phyloP scores from a whole-genome alignment of 108 stramenopile genomes.

The Conticribra weissflogii region DNA sequence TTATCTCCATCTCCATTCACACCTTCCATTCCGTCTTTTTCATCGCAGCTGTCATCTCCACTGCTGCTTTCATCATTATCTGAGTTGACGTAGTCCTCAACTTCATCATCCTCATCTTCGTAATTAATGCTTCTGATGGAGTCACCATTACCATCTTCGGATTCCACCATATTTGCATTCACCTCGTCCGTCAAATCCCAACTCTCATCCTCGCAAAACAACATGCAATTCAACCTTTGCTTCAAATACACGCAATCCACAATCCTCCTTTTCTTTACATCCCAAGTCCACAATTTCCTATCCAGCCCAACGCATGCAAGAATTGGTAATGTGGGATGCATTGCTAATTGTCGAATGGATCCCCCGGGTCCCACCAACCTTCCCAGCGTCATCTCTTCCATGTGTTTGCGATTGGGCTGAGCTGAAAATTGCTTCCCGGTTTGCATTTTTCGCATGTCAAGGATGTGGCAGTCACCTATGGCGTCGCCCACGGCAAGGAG shows the following conservation, averaged over 20 bases:
- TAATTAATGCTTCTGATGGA: conserved; percentile 15
- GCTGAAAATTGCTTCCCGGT: conserved; percentile 23
- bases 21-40: conserved; percentile 11
- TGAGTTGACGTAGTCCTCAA: conserved; percentile 44
- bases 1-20: not conserved
- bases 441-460: conserved; percentile 65
- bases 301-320: conserved; percentile 82
- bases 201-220: conserved; percentile 59
- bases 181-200: conserved; percentile 67
- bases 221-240: conserved; percentile 83
- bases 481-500: conserved; percentile 69
- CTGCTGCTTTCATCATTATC: conserved; percentile 35
- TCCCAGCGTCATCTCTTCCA: conserved; percentile 39
- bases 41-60: conserved; percentile 28
- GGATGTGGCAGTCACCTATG: conserved; percentile 57
- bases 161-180: conserved; percentile 25
- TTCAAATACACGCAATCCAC: conserved; percentile 83
- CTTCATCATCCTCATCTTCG: conserved; percentile 38
- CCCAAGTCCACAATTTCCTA: conserved; percentile 83
- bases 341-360: conserved; percentile 66
- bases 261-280: conserved; percentile 54
- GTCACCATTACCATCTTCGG: conserved; percentile 28
- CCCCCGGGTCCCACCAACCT: conserved; percentile 82
- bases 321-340: conserved; percentile 65
- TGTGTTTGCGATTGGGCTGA: conserved; percentile 19